Evolutionary conservation across 2,329 filamentous ascomycete species (phyloP).

Genomic region (Thielaviopsis populi): DNA sequence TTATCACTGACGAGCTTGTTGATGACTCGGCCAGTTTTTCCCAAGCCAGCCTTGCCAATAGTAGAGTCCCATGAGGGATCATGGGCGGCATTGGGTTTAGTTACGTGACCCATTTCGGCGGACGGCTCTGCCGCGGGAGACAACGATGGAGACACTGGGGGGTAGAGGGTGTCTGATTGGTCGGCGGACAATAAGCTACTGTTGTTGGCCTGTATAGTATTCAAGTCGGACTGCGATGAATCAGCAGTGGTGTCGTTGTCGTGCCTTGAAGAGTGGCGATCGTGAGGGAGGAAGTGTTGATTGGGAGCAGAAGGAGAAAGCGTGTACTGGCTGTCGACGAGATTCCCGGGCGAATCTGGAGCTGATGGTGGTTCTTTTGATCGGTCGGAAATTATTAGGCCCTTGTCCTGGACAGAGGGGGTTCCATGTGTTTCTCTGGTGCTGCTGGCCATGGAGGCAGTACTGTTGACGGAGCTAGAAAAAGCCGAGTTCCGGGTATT

Average conservation of each 20-base stretch:
- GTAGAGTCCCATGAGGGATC: conserved; percentile 43
- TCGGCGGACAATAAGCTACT: conserved; percentile 10
- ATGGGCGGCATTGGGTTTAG: conserved; percentile 4
- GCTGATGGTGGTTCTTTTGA: conserved; percentile 1
- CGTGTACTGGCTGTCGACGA: background rate
- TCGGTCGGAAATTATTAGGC: background rate
- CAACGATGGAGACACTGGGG: conserved; percentile 11
- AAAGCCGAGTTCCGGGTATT: conserved; percentile 35
- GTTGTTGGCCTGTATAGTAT: conserved; percentile 22
- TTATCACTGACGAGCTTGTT: conserved; percentile 71
- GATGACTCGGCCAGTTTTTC: conserved; percentile 65
- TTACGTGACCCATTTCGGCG: conserved; percentile 10
- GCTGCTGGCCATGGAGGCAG: conserved; percentile 29
- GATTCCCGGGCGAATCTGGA: background rate
- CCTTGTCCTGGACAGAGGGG: background rate
- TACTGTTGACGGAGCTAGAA: conserved; percentile 42
- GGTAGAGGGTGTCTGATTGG: conserved; percentile 9
- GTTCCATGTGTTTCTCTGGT: conserved; percentile 21
- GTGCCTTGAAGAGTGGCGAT: background rate
- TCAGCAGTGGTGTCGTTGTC: background rate
- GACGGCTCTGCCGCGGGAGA: conserved; percentile 20
- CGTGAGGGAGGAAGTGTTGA: background rate
- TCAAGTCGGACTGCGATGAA: conserved; percentile 17
- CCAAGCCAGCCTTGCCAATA: conserved; percentile 52
- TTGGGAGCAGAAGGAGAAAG: background rate